These are phyloP conservation scores for Colletotrichum destructivum DNA, from an alignment of 2,329 filamentous ascomycete species.

Conservation along the genomic window DNA sequence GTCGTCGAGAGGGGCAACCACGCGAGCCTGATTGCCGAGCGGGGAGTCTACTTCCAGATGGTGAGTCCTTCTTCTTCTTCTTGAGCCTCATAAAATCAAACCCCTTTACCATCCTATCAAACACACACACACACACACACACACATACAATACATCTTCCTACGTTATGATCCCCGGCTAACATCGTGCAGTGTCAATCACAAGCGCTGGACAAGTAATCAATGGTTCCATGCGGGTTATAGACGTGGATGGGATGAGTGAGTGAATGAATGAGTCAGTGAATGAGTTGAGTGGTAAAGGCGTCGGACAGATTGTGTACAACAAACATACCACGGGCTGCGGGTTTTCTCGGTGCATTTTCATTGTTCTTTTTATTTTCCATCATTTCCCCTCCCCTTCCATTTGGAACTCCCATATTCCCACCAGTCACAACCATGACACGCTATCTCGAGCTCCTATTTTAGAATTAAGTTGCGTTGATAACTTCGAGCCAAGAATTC, in stretches of 20 bases:
- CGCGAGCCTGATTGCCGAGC: conserved; percentile 31
- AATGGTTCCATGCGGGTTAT: neutral
- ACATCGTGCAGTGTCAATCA: conserved; percentile 36
- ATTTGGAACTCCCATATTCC: neutral
- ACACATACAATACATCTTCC: neutral
- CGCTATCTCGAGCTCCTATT: conserved; percentile 7
- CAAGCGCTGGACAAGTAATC: conserved; percentile 40
- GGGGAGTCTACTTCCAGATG: conserved; percentile 40
- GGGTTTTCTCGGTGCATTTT: neutral
- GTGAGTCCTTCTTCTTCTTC: conserved; percentile 4
- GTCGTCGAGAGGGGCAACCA: conserved; percentile 53
- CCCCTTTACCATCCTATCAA: too few species aligned
- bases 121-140: too few species aligned
- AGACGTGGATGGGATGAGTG: neutral
- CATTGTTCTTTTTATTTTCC: neutral
- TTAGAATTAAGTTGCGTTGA: conserved; percentile 14
- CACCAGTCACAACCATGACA: neutral
- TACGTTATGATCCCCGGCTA: neutral
- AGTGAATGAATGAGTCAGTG: too few species aligned
- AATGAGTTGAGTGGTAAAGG: neutral
- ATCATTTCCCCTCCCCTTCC: neutral
- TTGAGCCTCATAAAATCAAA: too few species aligned
- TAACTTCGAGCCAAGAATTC: neutral
- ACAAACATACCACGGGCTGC: conserved; percentile 15
- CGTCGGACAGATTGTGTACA: conserved; percentile 23